Evolutionary conservation across 1,284 basidiomycete species (phyloP).

Genomic region (Marasmius fiardii): DNA sequence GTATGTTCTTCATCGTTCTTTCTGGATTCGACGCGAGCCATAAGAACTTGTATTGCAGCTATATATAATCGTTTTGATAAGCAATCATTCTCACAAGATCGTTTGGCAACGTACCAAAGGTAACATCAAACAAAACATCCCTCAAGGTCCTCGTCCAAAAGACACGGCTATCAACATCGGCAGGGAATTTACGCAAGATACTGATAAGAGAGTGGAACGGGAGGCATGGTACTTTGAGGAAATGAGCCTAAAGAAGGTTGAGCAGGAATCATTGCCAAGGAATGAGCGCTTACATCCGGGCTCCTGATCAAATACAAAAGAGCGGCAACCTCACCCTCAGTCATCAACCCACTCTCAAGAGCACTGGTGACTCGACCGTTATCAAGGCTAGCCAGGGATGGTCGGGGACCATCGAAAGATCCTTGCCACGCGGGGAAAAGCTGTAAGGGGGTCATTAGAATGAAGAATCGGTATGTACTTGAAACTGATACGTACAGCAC

Average conservation of each 20-base stretch:
- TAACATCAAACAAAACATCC: slow-evolving; percentile 55
- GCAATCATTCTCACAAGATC: slow-evolving; percentile 13
- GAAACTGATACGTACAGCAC: slow-evolving; percentile 46
- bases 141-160: slow-evolving; percentile 61
- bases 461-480: slow-evolving; percentile 4
- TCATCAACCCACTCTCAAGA: slow-evolving; percentile 60
- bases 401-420: slow-evolving; percentile 63
- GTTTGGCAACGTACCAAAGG: slow-evolving; percentile 26
- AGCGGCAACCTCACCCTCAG: slow-evolving; percentile 59
- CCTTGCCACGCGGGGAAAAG: slow-evolving; percentile 79
- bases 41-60: slow-evolving; percentile 38
- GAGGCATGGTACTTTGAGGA: slow-evolving; percentile 76
- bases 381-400: slow-evolving; percentile 59
- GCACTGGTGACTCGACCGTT: slow-evolving; percentile 52
- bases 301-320: slow-evolving; percentile 66
- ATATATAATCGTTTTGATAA: slow-evolving; percentile 12
- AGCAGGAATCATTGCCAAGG: slow-evolving; percentile 6
- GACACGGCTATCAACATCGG: slow-evolving; percentile 65
- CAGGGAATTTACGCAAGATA: slow-evolving; percentile 70
- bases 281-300: slow-evolving; percentile 55
- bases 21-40: slow-evolving; percentile 28
- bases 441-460: slow-evolving; percentile 28
- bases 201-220: slow-evolving; percentile 75
- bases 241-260: slow-evolving; percentile 56
- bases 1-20: slow-evolving; percentile 29